Base-by-base conservation (phyloP, 2,329 filamentous ascomycete species). In the Penicillium griseofulvum region DNA sequence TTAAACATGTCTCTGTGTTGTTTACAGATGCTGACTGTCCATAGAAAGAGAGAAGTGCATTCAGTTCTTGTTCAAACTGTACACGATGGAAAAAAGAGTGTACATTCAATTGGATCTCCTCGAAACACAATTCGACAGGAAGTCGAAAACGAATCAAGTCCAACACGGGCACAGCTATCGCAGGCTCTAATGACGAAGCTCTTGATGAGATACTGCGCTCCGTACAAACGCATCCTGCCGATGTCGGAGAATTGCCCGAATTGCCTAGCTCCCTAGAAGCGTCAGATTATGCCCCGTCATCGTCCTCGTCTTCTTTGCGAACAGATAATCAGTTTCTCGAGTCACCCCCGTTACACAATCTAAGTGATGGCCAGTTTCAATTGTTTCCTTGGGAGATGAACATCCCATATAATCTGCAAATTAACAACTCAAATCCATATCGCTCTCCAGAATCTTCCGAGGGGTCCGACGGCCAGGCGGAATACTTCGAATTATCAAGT, bases 101-200 rank as follows among this genome's bases (percentile, higher is more conserved):
- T 56, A 78, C 76, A 0, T 77, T 78, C 55, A 72, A 77, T 48
- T 78, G 76, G 74, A 66, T 78, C 28, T 67, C 69, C 11, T 71
- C 68, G 60, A 56, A 65, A 49, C 61, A 31, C 49, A 56, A 56
- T 16, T 37, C 57, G 3, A 46, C 31, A n/a, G 44, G 43, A 31
- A 38, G 26, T 37, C 43, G 49, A 10, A 55, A 52, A 26, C 57
- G 46, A 39, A 28, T 17, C n/a, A 56, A 45, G n/a, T 16, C 38
- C 1, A 38, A 16, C 16, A 11, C 37, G 9, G 14, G 14, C 9
- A 2, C 56, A 41, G 14, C 12, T 7, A 29, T 24, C 3, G 5
- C 46, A 22, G 24, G 14, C 16, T 17, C 33, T 19, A n/a, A 45
- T 14, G 14, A 41, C 4, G 46, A 44, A 19, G 31, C 28, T 19